Percentiles rank a stretch among this genome's conserved stretches.
These are phyloP conservation scores for Fulvia fulva DNA, from an alignment of 2,329 filamentous ascomycete genomes.

Conservation along the genomic window DNA sequence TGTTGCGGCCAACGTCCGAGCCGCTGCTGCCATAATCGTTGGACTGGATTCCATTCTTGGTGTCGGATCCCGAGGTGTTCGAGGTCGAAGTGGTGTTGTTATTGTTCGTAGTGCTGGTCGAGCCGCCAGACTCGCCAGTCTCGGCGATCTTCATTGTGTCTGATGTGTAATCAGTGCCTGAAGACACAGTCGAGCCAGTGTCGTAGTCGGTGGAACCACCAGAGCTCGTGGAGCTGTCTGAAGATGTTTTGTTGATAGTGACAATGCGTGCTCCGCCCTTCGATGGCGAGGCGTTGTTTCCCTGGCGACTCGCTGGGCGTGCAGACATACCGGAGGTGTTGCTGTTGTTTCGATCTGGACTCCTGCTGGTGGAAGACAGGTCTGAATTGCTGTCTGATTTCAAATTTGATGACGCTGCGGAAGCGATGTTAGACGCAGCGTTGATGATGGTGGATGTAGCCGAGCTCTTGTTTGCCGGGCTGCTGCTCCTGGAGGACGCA, in stretches of 20 bases:
- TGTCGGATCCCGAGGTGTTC: not conserved
- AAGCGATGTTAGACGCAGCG: conserved; percentile 5
- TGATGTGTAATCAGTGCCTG: conserved; percentile 7
- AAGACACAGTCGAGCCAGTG: conserved; percentile 3
- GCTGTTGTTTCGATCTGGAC: not conserved
- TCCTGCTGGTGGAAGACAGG: not conserved
- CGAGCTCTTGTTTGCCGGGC: not conserved
- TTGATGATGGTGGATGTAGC: conserved; percentile 3
- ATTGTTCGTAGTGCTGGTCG: not conserved
- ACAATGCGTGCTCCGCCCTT: conserved; percentile 2
- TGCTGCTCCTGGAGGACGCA: conserved; percentile 2
- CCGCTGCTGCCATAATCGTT: not conserved
- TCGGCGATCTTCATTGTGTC: conserved; percentile 10
- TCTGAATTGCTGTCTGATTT: conserved; percentile 4
- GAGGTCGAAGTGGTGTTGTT: conserved; percentile 1
- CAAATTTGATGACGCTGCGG: conserved; percentile 6
- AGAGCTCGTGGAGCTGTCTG: conserved; percentile 3
- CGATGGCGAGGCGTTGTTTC: not conserved
- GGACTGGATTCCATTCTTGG: conserved; percentile 3
- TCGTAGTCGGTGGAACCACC: conserved; percentile 7
- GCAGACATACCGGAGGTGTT: conserved; percentile 1
- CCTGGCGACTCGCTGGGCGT: not conserved
- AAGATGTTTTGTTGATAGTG: conserved; percentile 5
- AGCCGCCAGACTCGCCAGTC: not conserved
- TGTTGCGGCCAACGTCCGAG: conserved; percentile 5